Base-by-base conservation (phyloP, 1,284 basidiomycete species). In the Fomitopsis schrenkii region DNA sequence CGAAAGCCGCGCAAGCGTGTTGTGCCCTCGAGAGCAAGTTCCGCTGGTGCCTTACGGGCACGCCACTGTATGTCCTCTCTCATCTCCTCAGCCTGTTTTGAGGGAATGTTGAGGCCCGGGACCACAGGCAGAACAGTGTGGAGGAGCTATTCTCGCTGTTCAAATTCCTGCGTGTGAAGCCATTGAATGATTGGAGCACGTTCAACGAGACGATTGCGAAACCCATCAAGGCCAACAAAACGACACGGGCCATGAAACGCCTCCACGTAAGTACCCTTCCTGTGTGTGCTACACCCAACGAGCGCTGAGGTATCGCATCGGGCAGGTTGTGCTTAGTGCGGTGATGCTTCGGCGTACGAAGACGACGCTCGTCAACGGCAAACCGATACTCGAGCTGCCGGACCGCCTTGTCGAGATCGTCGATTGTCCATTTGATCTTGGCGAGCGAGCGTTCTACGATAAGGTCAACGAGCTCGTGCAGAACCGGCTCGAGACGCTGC, bases 271-370 rank as follows among this genome's bases (percentile, higher is more conserved):
- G 77, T 70, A 17, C 33, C 40, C 19, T 33, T 30, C 5, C 28
- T 9, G 10, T 46, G 2, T 10, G 35, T n/a, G 55, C 53, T 36
- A 41, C 42, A 22, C 7, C 12, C 41, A 5, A 22, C 42, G 12
- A 26, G 9, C 10, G n/a, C 28, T 50, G 14, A 50, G 14, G n/a
- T 33, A 14, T n/a, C 9, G 30, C 28, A 15, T 5, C 17, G 12
- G 46, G 30, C 72, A 93, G 84, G 86, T 93, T 45, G 87, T 98
- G 2, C 79, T 98, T 5, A 88, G 90, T 67, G 84, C 90, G 2
- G 82, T 97, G 68, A 97, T 99, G 95, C 84, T 98, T 19, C 84
- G 97, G 6, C 86, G 97, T 1, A 90, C 85, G 3, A 99, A 99
- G 75, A 87, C 90, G 45, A 88, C 94, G 44, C 77, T 80, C 0